Conservation (phyloP, 139 green algal species). For the Klebsormidium nitens region DNA sequence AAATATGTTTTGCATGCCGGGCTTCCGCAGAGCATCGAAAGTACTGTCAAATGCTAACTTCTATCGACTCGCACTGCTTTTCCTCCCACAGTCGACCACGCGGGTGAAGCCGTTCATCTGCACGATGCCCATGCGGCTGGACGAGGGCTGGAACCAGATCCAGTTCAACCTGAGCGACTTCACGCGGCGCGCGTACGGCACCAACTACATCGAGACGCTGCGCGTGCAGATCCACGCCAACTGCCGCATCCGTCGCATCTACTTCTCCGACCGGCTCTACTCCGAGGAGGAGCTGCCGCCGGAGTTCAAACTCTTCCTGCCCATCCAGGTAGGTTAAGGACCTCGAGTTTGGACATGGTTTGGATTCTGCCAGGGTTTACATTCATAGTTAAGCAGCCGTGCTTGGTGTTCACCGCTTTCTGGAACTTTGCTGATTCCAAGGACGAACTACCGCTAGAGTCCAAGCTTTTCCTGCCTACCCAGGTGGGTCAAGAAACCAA, state of each 20-base stretch:
- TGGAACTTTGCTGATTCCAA: no score
- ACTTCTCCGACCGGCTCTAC: slow-evolving; percentile 95
- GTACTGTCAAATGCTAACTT: no score
- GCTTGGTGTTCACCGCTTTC: no score
- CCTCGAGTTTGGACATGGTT: no score
- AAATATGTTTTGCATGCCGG: no score
- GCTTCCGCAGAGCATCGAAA: no score
- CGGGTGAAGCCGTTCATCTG: slow-evolving; percentile 96
- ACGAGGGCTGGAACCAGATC: slow-evolving; percentile 93
- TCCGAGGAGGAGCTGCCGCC: slow-evolving; percentile 93
- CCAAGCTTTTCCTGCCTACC: slow-evolving; percentile 81
- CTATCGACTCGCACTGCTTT: no score
- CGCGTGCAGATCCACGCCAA: slow-evolving; percentile 87
- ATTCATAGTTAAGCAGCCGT: no score
- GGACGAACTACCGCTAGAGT: slow-evolving; percentile 94
- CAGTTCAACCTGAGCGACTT: slow-evolving; percentile 96
- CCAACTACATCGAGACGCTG: slow-evolving; percentile 92
- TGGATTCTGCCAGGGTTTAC: no score
- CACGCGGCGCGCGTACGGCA: slow-evolving; percentile 83
- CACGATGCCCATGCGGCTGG: slow-evolving; percentile 95
- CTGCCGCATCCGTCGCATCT: slow-evolving; percentile 89
- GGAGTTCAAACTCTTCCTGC: slow-evolving; percentile 89
- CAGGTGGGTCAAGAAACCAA: no score
- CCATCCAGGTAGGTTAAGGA: slow-evolving; percentile 62
- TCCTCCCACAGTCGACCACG: slow-evolving; percentile 68